These are phyloP conservation scores for Punica granatum DNA, from an alignment of 345 rosid genomes.

Conservation along the genomic window DNA sequence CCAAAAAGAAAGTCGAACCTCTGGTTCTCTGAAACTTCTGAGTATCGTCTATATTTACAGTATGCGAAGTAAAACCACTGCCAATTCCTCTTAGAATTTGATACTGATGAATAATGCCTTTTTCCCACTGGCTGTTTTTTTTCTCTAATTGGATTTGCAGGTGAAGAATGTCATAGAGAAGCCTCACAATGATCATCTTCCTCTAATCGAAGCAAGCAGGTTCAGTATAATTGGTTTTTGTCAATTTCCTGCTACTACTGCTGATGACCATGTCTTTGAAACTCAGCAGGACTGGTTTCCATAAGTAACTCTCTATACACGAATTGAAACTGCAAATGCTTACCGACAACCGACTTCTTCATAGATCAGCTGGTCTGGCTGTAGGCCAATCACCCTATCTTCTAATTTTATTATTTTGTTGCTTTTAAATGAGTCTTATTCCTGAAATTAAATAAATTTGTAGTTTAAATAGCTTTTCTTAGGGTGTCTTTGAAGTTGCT, in stretches of 20 bases:
- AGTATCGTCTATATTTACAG: neutral
- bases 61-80: neutral
- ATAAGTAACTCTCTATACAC: neutral
- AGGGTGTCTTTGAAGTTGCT: neutral
- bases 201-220: conserved; percentile 49
- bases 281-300: neutral
- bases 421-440: neutral
- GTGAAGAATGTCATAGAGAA: conserved; percentile 46
- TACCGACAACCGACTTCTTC: neutral
- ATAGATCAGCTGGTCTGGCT: neutral
- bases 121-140: neutral
- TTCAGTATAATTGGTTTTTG: conserved; percentile 1
- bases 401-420: neutral
- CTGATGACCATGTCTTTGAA: neutral
- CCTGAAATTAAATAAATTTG: neutral
- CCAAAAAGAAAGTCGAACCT: neutral
- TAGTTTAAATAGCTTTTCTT: neutral
- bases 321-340: neutral
- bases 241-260: neutral
- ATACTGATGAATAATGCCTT: neutral
- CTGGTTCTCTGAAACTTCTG: neutral
- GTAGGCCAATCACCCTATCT: neutral
- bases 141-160: conserved; percentile 14
- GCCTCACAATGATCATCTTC: conserved; percentile 44
- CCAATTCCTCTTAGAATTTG: neutral